Conservation (phyloP, 768 basidiomycete species). For the Termitomyces sp. region DNA sequence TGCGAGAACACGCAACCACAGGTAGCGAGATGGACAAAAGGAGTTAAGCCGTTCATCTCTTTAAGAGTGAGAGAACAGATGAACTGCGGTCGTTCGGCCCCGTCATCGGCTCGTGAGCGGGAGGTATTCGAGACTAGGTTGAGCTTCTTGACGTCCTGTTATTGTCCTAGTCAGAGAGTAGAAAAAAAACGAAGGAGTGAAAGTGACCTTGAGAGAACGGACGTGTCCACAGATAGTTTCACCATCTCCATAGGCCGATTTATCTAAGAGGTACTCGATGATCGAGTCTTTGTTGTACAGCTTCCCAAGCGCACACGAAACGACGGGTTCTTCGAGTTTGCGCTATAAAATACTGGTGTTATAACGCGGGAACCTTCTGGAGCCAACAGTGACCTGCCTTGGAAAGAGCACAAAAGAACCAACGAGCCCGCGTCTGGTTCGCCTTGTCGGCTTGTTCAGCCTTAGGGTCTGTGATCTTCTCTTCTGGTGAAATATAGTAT, state of each 20-base stretch:
- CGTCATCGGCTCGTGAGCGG: slow-evolving; percentile 34
- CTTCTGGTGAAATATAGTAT: not conserved
- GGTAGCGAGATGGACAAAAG: slow-evolving; percentile 81
- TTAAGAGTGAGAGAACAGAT: slow-evolving; percentile 90
- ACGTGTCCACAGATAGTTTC: slow-evolving; percentile 75
- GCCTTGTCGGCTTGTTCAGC: slow-evolving; percentile 89
- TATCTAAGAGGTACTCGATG: slow-evolving; percentile 86
- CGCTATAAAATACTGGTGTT: slow-evolving; percentile 42
- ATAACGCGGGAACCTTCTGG: too few species aligned
- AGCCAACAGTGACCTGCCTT: slow-evolving; percentile 55
- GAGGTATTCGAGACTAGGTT: slow-evolving; percentile 75
- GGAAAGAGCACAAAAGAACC: slow-evolving; percentile 93
- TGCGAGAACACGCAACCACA: slow-evolving; percentile 94
- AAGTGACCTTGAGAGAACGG: slow-evolving; percentile 63
- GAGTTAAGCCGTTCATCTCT: slow-evolving; percentile 90
- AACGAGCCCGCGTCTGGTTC: slow-evolving; percentile 81
- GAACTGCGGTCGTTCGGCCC: slow-evolving; percentile 58
- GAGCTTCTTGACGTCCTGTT: slow-evolving; percentile 82
- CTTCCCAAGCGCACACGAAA: slow-evolving; percentile 89
- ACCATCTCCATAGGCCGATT: slow-evolving; percentile 83
- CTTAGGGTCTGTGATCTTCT: slow-evolving; percentile 29
- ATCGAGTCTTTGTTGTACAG: slow-evolving; percentile 96
- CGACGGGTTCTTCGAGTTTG: slow-evolving; percentile 84
- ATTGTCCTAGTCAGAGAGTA: not conserved
- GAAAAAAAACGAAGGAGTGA: not conserved